Evolutionary conservation across 306 rosid genomes (phyloP).

Genomic region (Cucumis hystrix): DNA sequence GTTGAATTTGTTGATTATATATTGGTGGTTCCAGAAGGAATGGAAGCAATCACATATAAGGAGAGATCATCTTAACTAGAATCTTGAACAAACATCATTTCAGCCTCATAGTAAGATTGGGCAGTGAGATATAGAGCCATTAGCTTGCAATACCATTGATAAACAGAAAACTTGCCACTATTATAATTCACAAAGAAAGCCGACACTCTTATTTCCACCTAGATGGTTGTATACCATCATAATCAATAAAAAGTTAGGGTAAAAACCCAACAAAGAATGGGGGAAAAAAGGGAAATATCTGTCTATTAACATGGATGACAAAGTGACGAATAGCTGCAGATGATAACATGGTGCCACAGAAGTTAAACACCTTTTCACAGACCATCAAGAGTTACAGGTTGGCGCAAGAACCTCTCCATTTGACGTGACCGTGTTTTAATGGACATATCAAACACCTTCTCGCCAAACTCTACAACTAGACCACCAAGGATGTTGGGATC

Average conservation of each 20-base stretch:
- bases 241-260: constrained; percentile 6
- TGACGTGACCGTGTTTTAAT: constrained; percentile 72
- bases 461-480: constrained; percentile 58
- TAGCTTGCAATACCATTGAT: not conserved
- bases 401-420: constrained; percentile 89
- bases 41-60: not conserved
- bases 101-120: not conserved
- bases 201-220: constrained; percentile 50
- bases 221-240: constrained; percentile 37
- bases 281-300: not conserved
- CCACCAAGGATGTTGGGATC: constrained; percentile 88
- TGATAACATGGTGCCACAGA: constrained; percentile 4
- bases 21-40: not conserved
- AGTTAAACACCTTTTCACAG: constrained; percentile 28
- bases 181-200: constrained; percentile 14
- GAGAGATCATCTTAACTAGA: not conserved
- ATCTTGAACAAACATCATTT: not conserved
- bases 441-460: constrained; percentile 87
- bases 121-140: not conserved
- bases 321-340: constrained; percentile 7
- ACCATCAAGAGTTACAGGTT: constrained; percentile 34
- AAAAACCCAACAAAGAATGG: not conserved
- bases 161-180: not conserved
- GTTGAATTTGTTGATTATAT: not conserved
- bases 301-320: constrained; percentile 10